Base-by-base conservation (phyloP, 805 yeast species). In the Kurtzmaniella fragi region DNA sequence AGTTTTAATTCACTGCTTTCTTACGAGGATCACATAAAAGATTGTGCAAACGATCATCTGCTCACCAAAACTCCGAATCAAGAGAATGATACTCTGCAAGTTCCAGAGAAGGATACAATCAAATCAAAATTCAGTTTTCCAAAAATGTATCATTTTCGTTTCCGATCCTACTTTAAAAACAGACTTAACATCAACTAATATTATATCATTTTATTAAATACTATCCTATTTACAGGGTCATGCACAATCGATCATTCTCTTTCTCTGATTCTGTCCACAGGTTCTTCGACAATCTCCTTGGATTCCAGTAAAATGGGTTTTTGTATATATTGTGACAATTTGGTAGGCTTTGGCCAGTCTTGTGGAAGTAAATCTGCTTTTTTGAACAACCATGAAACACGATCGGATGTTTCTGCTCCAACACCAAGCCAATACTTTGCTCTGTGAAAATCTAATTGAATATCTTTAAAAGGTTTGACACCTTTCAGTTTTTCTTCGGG, bases 371-470 rank as follows among this genome's bases (percentile, higher is more conserved):
- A 75, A 43, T 96, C 89, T 33, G 85, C 88, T 59, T 82, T 87
- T 56, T 79, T 81, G 57, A 93, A 76, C 38, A 93, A 65, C 47
- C 78, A 78, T 2, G 79, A 74, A 10, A 91, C 95, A 3, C 93
- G 70, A 32, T 84, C 89, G 17, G 91, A 80, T 5, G 96, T 95
- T 57, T 86, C 95, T 1, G 98, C 98, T 10, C 99, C 99, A 14
- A 88, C 95, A 52, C 96, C 95, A 28, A 93, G 67, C 99, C 99
- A 93, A 63, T 93, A 93, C 60, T 88, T 88, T 4, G 96, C 79
- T 52, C 96, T 78, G 47, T 80, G 79, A 56, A 93, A 89, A 57
- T 93, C 98, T 28, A 93, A 67, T 48, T 81, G 75, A 31, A 91
- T 77, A 49, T 89, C 89, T 59, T 93, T 91, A 35, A 75, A 71